A percentile compares a stretch with the other conserved stretches of the same genome.
phyloP scores from a whole-genome alignment of 257 asterid genomes.

The Ajuga chamaepitys region DNA sequence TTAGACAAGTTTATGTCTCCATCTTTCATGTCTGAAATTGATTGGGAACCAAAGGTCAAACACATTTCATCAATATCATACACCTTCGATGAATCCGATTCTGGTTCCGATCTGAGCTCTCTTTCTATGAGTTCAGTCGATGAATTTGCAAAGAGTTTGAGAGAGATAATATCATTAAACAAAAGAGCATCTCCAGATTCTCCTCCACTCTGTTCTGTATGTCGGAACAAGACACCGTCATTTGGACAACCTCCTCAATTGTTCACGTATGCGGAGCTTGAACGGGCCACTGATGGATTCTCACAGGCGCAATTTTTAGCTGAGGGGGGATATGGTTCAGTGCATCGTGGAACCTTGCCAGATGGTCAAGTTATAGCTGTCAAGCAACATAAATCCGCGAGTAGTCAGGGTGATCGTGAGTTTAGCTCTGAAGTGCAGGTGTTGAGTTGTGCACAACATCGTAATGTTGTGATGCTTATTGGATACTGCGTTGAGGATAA shows the following conservation, averaged over 20 bases:
- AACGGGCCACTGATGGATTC: slow-evolving; percentile 62
- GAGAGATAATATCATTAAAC: slow-evolving; percentile 43
- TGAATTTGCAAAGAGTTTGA: slow-evolving; percentile 43
- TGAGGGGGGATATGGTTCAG: slow-evolving; percentile 93
- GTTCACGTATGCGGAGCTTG: slow-evolving; percentile 71
- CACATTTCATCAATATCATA: slow-evolving; percentile 15
- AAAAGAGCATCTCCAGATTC: slow-evolving; percentile 46
- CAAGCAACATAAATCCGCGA: slow-evolving; percentile 71
- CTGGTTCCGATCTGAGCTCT: slow-evolving; percentile 44
- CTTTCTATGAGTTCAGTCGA: slow-evolving; percentile 47
- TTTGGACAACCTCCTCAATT: slow-evolving; percentile 67
- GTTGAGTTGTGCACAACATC: slow-evolving; percentile 92
- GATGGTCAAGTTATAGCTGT: slow-evolving; percentile 81
- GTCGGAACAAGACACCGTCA: slow-evolving; percentile 67
- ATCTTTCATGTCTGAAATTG: slow-evolving; percentile 33
- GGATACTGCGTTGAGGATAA: slow-evolving; percentile 82
- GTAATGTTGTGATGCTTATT: slow-evolving; percentile 83
- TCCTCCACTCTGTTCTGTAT: slow-evolving; percentile 84
- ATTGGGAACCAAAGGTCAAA: slow-evolving; percentile 43
- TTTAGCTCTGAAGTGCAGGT: slow-evolving; percentile 89
- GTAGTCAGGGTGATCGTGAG: slow-evolving; percentile 81
- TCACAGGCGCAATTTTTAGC: slow-evolving; percentile 72
- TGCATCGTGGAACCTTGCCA: slow-evolving; percentile 62
- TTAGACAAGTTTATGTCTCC: slow-evolving; percentile 43
- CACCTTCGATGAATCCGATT: slow-evolving; percentile 35